These are phyloP conservation scores for Coffea eugenioides DNA, from an alignment of 257 asterid species.

Conservation along the genomic window DNA sequence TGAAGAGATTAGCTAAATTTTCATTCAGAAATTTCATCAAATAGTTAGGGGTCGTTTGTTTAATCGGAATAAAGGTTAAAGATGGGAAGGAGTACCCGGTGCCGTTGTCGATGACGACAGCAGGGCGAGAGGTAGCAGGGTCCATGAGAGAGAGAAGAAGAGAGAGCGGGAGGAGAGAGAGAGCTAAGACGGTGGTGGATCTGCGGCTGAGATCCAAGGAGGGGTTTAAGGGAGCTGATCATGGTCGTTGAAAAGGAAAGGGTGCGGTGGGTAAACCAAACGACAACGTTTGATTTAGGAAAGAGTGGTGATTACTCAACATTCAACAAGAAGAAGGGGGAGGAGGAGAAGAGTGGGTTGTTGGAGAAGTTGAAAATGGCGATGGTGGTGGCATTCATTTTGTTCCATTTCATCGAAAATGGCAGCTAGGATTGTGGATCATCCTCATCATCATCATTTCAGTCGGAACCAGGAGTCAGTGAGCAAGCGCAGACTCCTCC, in stretches of 20 bases:
- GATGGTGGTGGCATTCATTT: neutral
- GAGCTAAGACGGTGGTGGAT: conserved; percentile 27
- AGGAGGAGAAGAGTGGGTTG: neutral
- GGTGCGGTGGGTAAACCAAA: conserved; percentile 18
- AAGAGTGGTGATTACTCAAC: conserved; percentile 21
- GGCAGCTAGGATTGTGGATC: neutral
- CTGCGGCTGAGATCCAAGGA: conserved; percentile 46
- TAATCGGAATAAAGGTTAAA: neutral
- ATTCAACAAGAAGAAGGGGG: conserved; percentile 12
- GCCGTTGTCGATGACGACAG: conserved; percentile 94
- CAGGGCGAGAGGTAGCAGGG: conserved; percentile 77
- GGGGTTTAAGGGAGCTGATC: conserved; percentile 49
- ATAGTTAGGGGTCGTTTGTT: conserved; percentile 8
- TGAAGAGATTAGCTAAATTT: neutral
- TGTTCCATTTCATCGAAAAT: conserved; percentile 22
- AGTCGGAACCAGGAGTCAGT: neutral
- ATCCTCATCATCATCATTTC: neutral
- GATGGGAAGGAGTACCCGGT: conserved; percentile 52
- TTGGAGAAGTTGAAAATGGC: conserved; percentile 7
- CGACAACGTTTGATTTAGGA: conserved; percentile 38
- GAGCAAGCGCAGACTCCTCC: no score
- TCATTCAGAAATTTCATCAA: conserved; percentile 35
- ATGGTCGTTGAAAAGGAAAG: conserved; percentile 41
- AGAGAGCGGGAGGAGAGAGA: neutral
- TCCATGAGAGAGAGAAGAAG: conserved; percentile 49